Conservation (phyloP, 371 early-diverging fungal genomes). For the Entomophthora muscae region DNA sequence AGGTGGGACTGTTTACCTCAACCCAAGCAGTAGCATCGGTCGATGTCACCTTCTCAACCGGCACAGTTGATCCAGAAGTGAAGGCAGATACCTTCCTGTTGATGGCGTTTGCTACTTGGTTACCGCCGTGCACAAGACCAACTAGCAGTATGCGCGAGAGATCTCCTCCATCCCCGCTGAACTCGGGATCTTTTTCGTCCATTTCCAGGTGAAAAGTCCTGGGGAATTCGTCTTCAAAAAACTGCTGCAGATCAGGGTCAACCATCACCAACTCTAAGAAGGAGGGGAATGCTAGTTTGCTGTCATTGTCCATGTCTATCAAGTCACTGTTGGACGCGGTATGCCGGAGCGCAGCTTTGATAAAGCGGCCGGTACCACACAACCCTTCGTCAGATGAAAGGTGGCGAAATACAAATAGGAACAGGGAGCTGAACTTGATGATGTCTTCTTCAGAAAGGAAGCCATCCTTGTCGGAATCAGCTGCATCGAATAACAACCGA, state of each 20-base stretch:
- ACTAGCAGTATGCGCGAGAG: neutral
- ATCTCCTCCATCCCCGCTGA: neutral
- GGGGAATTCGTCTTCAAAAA: neutral
- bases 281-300: neutral
- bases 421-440: neutral
- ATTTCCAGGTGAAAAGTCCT: neutral
- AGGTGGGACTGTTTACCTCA: neutral
- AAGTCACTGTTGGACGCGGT: neutral
- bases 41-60: neutral
- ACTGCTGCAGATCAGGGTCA: neutral
- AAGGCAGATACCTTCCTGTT: neutral
- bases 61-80: neutral
- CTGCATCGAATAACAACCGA: conserved; percentile 3
- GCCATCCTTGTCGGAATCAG: neutral
- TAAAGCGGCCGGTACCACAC: conserved; percentile 3
- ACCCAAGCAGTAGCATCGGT: neutral
- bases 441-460: neutral
- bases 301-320: no score
- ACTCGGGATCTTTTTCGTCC: neutral
- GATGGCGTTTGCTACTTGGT: neutral
- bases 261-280: neutral
- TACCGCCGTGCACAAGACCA: neutral
- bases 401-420: conserved; percentile 5
- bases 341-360: conserved; percentile 3
- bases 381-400: neutral